These are phyloP conservation scores for Wickerhamomyces strasburgensis DNA, from an alignment of 805 yeast genomes.

Conservation along the genomic window DNA sequence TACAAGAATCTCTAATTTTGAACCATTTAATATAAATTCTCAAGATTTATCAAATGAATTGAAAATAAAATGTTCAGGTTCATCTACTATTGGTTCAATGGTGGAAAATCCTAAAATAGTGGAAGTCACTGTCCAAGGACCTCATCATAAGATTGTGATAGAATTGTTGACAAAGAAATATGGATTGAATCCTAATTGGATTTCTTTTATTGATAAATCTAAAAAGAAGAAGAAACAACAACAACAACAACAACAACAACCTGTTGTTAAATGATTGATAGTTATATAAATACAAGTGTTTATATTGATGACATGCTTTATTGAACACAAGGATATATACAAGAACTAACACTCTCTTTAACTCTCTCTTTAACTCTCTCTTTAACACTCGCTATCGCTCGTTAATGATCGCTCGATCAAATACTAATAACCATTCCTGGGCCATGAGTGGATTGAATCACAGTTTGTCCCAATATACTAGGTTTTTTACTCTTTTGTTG, in stretches of 20 bases:
- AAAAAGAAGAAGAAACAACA: constrained; percentile 47
- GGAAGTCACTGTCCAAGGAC: constrained; percentile 88
- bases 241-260: neutral
- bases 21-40: constrained; percentile 59
- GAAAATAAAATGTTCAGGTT: constrained; percentile 81
- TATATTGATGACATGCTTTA: too few species aligned
- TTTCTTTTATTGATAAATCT: constrained; percentile 57
- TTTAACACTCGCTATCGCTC: neutral
- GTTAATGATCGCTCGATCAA: constrained; percentile 26
- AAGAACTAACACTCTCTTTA: too few species aligned
- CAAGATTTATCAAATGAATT: constrained; percentile 62
- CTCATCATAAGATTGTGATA: constrained; percentile 63
- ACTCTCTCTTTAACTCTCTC: too few species aligned
- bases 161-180: constrained; percentile 49
- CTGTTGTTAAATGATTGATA: too few species aligned
- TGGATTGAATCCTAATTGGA: constrained; percentile 65
- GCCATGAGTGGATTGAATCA: constrained; percentile 65
- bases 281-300: too few species aligned
- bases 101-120: constrained; percentile 47
- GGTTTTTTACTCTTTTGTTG: constrained; percentile 64
- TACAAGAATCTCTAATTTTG: constrained; percentile 69
- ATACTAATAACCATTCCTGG: constrained; percentile 75
- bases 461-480: constrained; percentile 63
- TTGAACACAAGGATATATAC: too few species aligned
- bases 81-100: constrained; percentile 67